These are phyloP conservation scores for Leishmania tarentolae DNA, from an alignment of 208 protist genomes.

Conservation along the genomic window DNA sequence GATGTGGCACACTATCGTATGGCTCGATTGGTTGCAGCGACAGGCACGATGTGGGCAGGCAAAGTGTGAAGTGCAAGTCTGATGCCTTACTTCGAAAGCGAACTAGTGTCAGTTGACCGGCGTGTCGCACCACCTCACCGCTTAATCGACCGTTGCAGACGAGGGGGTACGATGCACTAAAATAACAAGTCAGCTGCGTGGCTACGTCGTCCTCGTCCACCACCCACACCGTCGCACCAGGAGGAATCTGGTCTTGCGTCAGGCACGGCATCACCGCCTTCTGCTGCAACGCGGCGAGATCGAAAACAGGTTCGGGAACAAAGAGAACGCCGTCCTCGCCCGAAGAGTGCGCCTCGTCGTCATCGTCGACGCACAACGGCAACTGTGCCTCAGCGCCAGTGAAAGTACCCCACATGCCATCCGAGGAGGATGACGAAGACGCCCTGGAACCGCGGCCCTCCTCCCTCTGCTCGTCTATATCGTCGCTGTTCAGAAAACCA, in stretches of 20 bases:
- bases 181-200: slow-evolving; percentile 62
- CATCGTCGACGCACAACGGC: slow-evolving; percentile 14
- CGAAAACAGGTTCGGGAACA: slow-evolving; percentile 67
- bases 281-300: slow-evolving; percentile 32
- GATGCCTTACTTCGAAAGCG: slow-evolving; percentile 36
- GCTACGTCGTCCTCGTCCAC: slow-evolving; percentile 85
- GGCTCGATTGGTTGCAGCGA: slow-evolving; percentile 57
- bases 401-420: slow-evolving; percentile 51
- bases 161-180: slow-evolving; percentile 49
- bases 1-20: slow-evolving; percentile 44
- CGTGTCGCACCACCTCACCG: slow-evolving; percentile 68
- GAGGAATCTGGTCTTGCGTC: slow-evolving; percentile 35
- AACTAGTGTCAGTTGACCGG: slow-evolving; percentile 63
- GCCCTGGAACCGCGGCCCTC: neutral
- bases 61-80: slow-evolving; percentile 50
- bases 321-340: slow-evolving; percentile 52
- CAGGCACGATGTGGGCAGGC: slow-evolving; percentile 65
- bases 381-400: slow-evolving; percentile 24
- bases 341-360: slow-evolving; percentile 11
- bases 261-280: slow-evolving; percentile 60
- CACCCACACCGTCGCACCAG: slow-evolving; percentile 70
- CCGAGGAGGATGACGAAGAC: slow-evolving; percentile 29
- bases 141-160: slow-evolving; percentile 76
- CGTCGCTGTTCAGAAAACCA: slow-evolving; percentile 20
- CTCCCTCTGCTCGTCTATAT: neutral